These are phyloP conservation scores for Sclerospora graminicola DNA, from an alignment of 352 stramenopile genomes.

Conservation along the genomic window DNA sequence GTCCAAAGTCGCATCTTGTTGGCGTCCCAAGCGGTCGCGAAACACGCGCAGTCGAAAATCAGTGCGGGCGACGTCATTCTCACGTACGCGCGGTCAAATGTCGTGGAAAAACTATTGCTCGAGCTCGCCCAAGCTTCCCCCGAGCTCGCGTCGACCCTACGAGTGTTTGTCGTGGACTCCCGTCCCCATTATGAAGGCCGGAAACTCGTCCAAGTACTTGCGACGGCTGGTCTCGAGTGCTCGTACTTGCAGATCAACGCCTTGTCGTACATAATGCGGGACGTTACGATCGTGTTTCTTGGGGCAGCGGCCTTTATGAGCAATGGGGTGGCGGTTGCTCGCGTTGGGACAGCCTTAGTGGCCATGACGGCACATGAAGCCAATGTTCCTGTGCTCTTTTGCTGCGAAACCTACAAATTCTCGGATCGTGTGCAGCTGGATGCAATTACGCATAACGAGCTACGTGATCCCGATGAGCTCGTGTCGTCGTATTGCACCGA, in stretches of 20 bases:
- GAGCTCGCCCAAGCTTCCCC: constrained; percentile 28
- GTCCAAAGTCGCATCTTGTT: constrained; percentile 90
- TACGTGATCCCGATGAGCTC: constrained; percentile 90
- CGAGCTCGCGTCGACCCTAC: constrained; percentile 42
- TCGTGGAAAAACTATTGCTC: constrained; percentile 83
- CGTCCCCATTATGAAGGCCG: constrained; percentile 79
- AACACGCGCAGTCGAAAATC: constrained; percentile 85
- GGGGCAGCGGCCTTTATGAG: constrained; percentile 92
- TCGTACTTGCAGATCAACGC: constrained; percentile 93
- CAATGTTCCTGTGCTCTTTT: constrained; percentile 95
- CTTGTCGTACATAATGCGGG: constrained; percentile 93
- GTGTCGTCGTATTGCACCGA: constrained; percentile 50
- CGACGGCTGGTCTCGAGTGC: constrained; percentile 66
- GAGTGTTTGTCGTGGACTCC: constrained; percentile 92
- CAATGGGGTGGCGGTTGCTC: constrained; percentile 89
- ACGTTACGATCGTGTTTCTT: constrained; percentile 94
- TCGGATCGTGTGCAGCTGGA: constrained; percentile 95
- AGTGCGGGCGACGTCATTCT: constrained; percentile 90
- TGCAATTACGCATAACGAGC: constrained; percentile 95
- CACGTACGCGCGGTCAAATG: constrained; percentile 89
- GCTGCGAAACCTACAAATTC: constrained; percentile 98
- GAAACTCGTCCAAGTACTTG: constrained; percentile 64
- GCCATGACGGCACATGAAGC: constrained; percentile 86
- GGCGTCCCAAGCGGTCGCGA: constrained; percentile 84
- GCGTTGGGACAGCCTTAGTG: constrained; percentile 88